These are phyloP conservation scores for Xylariaceae sp. DNA, from an alignment of 2,329 filamentous ascomycete genomes.

Conservation along the genomic window DNA sequence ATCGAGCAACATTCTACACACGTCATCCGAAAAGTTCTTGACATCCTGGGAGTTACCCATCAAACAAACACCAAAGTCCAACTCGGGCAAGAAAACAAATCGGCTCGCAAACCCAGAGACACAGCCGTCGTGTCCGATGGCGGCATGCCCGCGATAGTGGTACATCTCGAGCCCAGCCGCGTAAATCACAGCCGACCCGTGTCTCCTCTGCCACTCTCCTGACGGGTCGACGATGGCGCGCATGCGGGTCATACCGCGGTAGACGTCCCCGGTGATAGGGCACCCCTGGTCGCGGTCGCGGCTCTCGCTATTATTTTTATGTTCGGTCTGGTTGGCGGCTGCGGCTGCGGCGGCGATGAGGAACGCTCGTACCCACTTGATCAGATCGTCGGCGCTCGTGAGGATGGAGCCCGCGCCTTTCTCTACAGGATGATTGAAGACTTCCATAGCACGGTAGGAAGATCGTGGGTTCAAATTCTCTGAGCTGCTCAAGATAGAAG, in stretches of 20 bases:
- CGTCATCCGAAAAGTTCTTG: background rate
- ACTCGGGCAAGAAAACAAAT: constrained; percentile 21
- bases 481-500: too few species aligned
- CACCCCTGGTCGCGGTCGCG: constrained; percentile 16
- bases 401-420: constrained; percentile 24
- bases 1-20: constrained; percentile 18
- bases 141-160: constrained; percentile 20
- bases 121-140: constrained; percentile 21
- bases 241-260: constrained; percentile 17
- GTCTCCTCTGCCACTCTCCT: constrained; percentile 1
- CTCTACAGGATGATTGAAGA: too few species aligned
- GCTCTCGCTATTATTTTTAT: too few species aligned
- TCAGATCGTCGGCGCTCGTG: constrained; percentile 23
- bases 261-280: constrained; percentile 20
- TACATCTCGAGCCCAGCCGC: constrained; percentile 19
- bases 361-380: constrained; percentile 23
- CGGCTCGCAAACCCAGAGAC: constrained; percentile 19
- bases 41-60: constrained; percentile 16
- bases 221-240: constrained; percentile 13
- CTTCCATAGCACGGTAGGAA: constrained; percentile 6
- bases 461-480: constrained; percentile 8
- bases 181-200: constrained; percentile 17
- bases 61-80: constrained; percentile 16
- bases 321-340: too few species aligned
- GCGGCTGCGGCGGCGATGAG: too few species aligned